These are phyloP conservation scores for Panellus pusillus DNA, from an alignment of 768 basidiomycete species.

Conservation along the genomic window DNA sequence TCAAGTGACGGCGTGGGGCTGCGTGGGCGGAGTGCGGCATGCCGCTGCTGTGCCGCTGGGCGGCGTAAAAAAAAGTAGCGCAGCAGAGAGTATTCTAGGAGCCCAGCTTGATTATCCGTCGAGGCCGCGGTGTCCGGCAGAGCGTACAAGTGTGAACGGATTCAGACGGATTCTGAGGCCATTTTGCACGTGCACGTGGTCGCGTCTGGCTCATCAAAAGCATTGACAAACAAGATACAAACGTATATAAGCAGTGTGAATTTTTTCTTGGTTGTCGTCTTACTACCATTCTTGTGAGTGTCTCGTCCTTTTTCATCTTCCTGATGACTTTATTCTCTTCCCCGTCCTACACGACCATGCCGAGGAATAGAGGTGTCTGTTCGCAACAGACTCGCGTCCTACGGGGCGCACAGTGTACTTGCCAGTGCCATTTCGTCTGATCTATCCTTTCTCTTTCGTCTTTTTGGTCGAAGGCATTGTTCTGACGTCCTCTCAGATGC, in stretches of 20 bases:
- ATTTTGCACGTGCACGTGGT: not conserved
- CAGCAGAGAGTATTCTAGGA: too few species aligned
- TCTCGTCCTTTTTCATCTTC: too few species aligned
- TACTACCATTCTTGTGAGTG: slow-evolving; percentile 32
- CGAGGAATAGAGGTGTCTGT: slow-evolving; percentile 79
- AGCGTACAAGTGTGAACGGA: too few species aligned
- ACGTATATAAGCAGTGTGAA: slow-evolving; percentile 3
- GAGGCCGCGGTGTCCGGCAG: too few species aligned
- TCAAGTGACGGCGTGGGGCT: too few species aligned
- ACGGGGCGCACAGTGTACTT: slow-evolving; percentile 71
- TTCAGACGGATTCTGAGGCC: too few species aligned
- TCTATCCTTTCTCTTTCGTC: slow-evolving; percentile 12
- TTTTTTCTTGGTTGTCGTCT: slow-evolving; percentile 13
- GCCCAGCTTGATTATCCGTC: too few species aligned
- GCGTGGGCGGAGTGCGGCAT: too few species aligned
- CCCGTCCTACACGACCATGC: slow-evolving; percentile 90
- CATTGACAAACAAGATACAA: not conserved
- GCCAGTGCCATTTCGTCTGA: slow-evolving; percentile 91
- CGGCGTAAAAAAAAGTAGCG: too few species aligned
- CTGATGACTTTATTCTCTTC: slow-evolving; percentile 80
- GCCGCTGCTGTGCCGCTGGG: too few species aligned
- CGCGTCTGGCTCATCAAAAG: not conserved
- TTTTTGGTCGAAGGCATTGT: slow-evolving; percentile 7
- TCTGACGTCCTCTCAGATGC: not conserved
- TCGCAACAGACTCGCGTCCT: slow-evolving; percentile 72